Evolutionary conservation across 2,329 filamentous ascomycete species (phyloP).

Genomic region (Emericellopsis atlantica): DNA sequence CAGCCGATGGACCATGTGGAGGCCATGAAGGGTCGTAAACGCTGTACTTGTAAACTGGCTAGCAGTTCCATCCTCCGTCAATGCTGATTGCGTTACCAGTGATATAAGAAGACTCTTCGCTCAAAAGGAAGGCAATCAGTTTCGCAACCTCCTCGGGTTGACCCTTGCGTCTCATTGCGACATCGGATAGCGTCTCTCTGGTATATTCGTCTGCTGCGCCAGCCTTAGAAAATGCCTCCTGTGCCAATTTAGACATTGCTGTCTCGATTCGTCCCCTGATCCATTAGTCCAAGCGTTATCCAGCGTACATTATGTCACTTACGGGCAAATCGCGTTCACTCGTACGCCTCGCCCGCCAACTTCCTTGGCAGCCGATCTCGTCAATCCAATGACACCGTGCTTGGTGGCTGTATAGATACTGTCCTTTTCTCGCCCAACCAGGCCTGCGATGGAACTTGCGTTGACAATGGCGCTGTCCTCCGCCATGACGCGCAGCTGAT

Average conservation of each 20-base stretch:
- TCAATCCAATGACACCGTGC: slow-evolving; percentile 17
- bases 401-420: slow-evolving; percentile 16
- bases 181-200: slow-evolving; percentile 5
- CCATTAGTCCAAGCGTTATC: background rate
- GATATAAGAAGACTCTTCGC: slow-evolving; percentile 10
- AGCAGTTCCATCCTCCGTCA: slow-evolving; percentile 21
- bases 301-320: slow-evolving; percentile 2
- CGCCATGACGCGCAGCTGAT: slow-evolving; percentile 18
- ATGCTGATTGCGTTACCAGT: slow-evolving; percentile 20
- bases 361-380: slow-evolving; percentile 16
- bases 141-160: slow-evolving; percentile 11
- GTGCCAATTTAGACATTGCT: slow-evolving; percentile 11
- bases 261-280: slow-evolving; percentile 14
- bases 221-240: slow-evolving; percentile 4
- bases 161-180: slow-evolving; percentile 10
- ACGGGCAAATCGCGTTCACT: slow-evolving; percentile 16
- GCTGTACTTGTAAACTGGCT: slow-evolving; percentile 7
- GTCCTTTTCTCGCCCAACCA: slow-evolving; percentile 18
- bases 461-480: slow-evolving; percentile 32
- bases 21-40: too few species aligned
- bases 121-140: slow-evolving; percentile 11
- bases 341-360: slow-evolving; percentile 11
- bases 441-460: slow-evolving; percentile 26
- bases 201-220: slow-evolving; percentile 4
- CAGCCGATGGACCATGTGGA: too few species aligned